These are phyloP conservation scores for Cladorrhinum samala DNA, from an alignment of 495 filamentous ascomycete species.

Conservation along the genomic window DNA sequence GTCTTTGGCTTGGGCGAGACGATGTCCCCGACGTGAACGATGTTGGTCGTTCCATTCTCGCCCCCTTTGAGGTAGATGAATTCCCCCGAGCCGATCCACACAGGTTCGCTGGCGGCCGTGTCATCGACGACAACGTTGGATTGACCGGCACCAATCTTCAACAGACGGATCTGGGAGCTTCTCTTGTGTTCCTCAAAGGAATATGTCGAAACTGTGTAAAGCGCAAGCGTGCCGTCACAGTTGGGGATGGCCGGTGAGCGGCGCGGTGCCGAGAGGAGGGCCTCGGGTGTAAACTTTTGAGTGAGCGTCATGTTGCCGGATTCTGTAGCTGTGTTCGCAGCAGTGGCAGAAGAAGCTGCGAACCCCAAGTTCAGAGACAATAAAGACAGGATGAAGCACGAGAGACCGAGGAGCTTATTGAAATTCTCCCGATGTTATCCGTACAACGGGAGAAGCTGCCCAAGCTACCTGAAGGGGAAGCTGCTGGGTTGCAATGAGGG, in stretches of 20 bases:
- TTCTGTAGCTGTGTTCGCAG: not conserved
- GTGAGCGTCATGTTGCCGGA: constrained; percentile 52
- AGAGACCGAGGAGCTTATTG: not conserved
- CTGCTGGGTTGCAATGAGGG: not conserved
- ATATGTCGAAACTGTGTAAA: constrained; percentile 73
- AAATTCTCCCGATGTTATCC: too few relatives aligned
- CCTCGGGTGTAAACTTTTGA: constrained; percentile 70
- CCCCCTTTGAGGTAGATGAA: constrained; percentile 60
- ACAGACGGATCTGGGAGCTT: constrained; percentile 63
- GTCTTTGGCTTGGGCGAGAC: constrained; percentile 43
- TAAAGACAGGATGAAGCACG: not conserved
- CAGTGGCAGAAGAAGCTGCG: not conserved
- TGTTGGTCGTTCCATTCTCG: constrained; percentile 55
- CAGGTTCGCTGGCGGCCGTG: constrained; percentile 57
- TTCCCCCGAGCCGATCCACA: constrained; percentile 66
- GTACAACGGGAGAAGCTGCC: not conserved
- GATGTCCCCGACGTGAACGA: constrained; percentile 55
- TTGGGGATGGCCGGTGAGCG: constrained; percentile 74
- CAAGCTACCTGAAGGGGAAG: not conserved
- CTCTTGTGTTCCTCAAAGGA: constrained; percentile 76
- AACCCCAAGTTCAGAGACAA: not conserved
- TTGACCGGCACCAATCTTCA: constrained; percentile 64
- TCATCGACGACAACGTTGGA: constrained; percentile 62
- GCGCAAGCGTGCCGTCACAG: constrained; percentile 56
- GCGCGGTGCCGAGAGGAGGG: constrained; percentile 78